Percentiles rank a stretch among this genome's conserved stretches.
Evolutionary conservation across 2,329 filamentous ascomycete genomes (phyloP).

Genomic region (Pseudogymnoascus sp.): DNA sequence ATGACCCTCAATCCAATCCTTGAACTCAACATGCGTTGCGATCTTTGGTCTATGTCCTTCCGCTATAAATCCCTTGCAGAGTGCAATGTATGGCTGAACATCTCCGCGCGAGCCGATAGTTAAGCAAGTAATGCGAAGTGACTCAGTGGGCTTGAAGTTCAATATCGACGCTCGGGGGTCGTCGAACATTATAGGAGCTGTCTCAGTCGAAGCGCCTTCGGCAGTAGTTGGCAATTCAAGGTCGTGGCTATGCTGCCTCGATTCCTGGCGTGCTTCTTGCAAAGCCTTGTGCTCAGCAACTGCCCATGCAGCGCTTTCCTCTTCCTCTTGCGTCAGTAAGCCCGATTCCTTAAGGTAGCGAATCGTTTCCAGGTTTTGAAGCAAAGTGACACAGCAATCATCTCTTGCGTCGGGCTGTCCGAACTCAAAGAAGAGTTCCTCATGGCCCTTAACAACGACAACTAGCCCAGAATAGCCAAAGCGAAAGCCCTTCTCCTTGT

Average conservation of each 20-base stretch:
- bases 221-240: slow-evolving; percentile 42
- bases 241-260: slow-evolving; percentile 43
- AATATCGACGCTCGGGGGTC: slow-evolving; percentile 82
- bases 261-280: slow-evolving; percentile 60
- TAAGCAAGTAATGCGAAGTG: slow-evolving; percentile 81
- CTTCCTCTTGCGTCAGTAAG: slow-evolving; percentile 60
- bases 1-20: slow-evolving; percentile 81
- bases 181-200: slow-evolving; percentile 78
- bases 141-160: slow-evolving; percentile 78
- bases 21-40: slow-evolving; percentile 87
- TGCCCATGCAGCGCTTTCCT: slow-evolving; percentile 65
- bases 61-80: slow-evolving; percentile 82
- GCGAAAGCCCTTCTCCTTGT: slow-evolving; percentile 91
- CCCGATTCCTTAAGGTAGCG: slow-evolving; percentile 66
- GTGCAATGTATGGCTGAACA: slow-evolving; percentile 93
- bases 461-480: slow-evolving; percentile 88
- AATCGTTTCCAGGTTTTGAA: slow-evolving; percentile 67
- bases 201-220: slow-evolving; percentile 42
- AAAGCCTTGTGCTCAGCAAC: slow-evolving; percentile 76
- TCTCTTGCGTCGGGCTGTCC: slow-evolving; percentile 70
- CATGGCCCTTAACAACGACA: slow-evolving; percentile 86
- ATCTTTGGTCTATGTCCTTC: slow-evolving; percentile 85
- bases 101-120: slow-evolving; percentile 95
- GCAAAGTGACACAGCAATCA: slow-evolving; percentile 77
- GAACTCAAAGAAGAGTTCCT: slow-evolving; percentile 97